These are phyloP conservation scores for Boletus sp. DNA, from an alignment of 1,284 basidiomycete species.

Conservation along the genomic window DNA sequence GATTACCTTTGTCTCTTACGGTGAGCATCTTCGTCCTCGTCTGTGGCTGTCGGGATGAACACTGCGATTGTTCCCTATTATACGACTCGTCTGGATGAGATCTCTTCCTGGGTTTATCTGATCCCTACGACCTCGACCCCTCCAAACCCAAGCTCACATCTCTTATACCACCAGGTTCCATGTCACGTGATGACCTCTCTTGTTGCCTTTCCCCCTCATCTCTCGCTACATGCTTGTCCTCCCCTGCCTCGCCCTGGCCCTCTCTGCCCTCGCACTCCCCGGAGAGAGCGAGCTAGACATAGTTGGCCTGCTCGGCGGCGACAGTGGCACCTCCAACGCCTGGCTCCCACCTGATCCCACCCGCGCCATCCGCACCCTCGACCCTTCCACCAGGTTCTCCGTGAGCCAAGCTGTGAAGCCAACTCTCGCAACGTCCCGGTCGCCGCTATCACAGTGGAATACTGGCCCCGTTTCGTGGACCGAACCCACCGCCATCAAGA, in stretches of 20 bases:
- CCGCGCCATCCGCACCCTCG: background rate
- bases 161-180: background rate
- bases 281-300: conserved; percentile 10
- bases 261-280: conserved; percentile 1
- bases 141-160: background rate
- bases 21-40: background rate
- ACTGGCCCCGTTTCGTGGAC: background rate
- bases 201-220: background rate
- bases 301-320: conserved; percentile 17
- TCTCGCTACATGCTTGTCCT: background rate
- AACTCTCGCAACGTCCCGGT: background rate
- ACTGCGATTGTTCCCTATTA: too few relatives aligned
- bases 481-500: conserved; percentile 1
- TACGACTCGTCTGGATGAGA: conserved; percentile 31
- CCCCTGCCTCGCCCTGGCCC: conserved; percentile 1
- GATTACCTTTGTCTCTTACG: conserved; percentile 1
- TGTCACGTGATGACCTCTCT: conserved; percentile 2
- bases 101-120: conserved; percentile 42
- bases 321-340: background rate
- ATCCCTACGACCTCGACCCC: conserved; percentile 13
- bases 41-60: too few relatives aligned
- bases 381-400: background rate
- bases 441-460: background rate
- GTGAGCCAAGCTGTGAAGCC: background rate
- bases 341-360: background rate